phyloP scores from a whole-genome alignment of 768 basidiomycete species.

The Auricularia heimuer region DNA sequence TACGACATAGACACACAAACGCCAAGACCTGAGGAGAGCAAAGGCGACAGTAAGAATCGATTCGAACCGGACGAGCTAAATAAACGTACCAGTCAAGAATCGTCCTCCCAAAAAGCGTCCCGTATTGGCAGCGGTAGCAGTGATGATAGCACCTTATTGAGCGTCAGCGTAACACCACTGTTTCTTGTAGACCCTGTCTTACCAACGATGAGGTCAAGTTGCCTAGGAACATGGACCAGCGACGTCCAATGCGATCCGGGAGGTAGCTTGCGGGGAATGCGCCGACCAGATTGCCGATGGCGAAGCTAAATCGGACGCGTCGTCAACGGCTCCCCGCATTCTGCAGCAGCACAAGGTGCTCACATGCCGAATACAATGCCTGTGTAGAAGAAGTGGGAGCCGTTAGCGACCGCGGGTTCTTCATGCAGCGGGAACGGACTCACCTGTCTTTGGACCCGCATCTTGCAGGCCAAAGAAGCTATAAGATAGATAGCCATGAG shows the following conservation, averaged over 20 bases:
- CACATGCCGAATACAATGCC: conserved; percentile 48
- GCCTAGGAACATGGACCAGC: conserved; percentile 42
- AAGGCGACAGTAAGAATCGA: background rate
- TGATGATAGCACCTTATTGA: conserved; percentile 25
- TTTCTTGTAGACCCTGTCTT: no score
- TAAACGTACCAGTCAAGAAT: conserved; percentile 35
- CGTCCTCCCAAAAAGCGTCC: conserved; percentile 38
- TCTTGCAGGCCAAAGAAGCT: conserved; percentile 35
- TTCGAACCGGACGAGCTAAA: background rate
- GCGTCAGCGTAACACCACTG: no score
- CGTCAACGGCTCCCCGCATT: no score
- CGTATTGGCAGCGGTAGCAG: conserved; percentile 36
- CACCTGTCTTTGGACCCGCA: conserved; percentile 33
- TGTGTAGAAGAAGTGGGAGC: background rate
- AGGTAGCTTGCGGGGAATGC: background rate
- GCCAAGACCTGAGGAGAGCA: background rate
- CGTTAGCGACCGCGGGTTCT: background rate
- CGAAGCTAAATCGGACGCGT: background rate
- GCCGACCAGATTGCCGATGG: background rate
- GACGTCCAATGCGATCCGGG: conserved; percentile 17
- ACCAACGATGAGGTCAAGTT: conserved; percentile 37
- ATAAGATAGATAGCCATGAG: conserved; percentile 11
- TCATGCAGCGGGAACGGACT: background rate
- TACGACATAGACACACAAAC: background rate
- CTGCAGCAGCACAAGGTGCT: no score